Evolutionary conservation across 148 eudicot species (phyloP).

Genomic region (Chenopodium berlandieri): DNA sequence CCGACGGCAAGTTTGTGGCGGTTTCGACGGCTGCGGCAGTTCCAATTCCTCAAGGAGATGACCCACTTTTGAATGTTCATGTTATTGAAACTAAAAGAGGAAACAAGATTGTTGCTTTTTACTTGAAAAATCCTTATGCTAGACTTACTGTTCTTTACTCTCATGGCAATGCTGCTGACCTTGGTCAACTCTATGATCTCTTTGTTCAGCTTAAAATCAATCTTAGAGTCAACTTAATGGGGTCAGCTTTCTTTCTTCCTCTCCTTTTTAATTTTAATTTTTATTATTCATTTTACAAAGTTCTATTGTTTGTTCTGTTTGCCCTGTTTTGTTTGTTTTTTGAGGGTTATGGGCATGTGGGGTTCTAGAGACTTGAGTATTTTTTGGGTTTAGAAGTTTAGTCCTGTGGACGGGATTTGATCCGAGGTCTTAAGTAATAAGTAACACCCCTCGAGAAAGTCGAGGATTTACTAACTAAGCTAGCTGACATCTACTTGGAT

Average conservation of each 20-base stretch:
- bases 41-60: conserved; percentile 57
- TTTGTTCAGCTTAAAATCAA: conserved; percentile 95
- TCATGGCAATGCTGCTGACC: conserved; percentile 98
- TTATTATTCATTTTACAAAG: not conserved
- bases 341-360: conserved; percentile 8
- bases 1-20: conserved; percentile 59
- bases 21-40: conserved; percentile 53
- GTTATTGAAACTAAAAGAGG: conserved; percentile 71
- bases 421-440: not conserved
- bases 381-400: not conserved
- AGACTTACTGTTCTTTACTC: conserved; percentile 84
- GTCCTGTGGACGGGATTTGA: not conserved
- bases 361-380: conserved; percentile 6
- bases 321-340: not conserved
- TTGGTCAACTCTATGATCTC: conserved; percentile 90
- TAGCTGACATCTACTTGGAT: not conserved
- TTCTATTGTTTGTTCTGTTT: not conserved
- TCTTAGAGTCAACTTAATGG: conserved; percentile 90
- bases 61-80: conserved; percentile 58
- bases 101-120: conserved; percentile 84
- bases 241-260: conserved; percentile 36
- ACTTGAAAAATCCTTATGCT: conserved; percentile 73
- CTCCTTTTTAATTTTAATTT: not conserved
- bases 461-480: not conserved
- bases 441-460: too few species aligned